Evolutionary conservation across 2,329 filamentous ascomycete genomes (phyloP).

Genomic region (Beauveria sp.): DNA sequence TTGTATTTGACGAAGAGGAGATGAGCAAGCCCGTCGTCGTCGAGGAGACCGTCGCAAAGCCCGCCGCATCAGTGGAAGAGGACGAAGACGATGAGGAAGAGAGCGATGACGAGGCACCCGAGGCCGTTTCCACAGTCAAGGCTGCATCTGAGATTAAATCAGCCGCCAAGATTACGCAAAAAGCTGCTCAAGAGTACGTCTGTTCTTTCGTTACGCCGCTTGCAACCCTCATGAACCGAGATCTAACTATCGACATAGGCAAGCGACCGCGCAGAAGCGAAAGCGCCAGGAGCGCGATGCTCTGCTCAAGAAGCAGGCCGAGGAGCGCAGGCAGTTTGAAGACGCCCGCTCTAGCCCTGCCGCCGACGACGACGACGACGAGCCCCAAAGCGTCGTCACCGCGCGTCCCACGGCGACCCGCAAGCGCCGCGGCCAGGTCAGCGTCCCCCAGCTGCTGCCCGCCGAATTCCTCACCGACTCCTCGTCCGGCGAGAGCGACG

Average conservation of each 20-base stretch:
- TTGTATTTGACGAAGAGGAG: constrained; percentile 29
- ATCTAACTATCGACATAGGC: constrained; percentile 26
- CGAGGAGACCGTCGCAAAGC: constrained; percentile 11
- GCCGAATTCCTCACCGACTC: constrained; percentile 47
- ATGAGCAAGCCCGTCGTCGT: constrained; percentile 15
- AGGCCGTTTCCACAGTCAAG: constrained; percentile 47
- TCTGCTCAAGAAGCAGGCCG: constrained; percentile 48
- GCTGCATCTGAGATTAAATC: constrained; percentile 40
- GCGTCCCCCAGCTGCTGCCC: constrained; percentile 40
- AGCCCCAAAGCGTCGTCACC: constrained; percentile 13
- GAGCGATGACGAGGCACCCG: constrained; percentile 49
- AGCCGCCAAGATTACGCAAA: constrained; percentile 38
- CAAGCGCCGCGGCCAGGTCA: neutral
- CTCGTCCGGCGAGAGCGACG: constrained; percentile 39
- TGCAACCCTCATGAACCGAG: neutral
- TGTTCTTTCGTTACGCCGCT: neutral
- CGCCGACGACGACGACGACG: constrained; percentile 16
- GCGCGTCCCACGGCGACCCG: neutral
- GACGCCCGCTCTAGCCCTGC: constrained; percentile 18
- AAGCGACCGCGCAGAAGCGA: constrained; percentile 42
- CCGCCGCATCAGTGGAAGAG: constrained; percentile 20
- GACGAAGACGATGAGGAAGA: constrained; percentile 34
- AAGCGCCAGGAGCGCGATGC: constrained; percentile 49
- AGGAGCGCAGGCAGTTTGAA: constrained; percentile 35
- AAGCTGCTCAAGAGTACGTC: constrained; percentile 45